Conservation (phyloP, 2,329 filamentous ascomycete species). For the Colletotrichum shisoi region DNA sequence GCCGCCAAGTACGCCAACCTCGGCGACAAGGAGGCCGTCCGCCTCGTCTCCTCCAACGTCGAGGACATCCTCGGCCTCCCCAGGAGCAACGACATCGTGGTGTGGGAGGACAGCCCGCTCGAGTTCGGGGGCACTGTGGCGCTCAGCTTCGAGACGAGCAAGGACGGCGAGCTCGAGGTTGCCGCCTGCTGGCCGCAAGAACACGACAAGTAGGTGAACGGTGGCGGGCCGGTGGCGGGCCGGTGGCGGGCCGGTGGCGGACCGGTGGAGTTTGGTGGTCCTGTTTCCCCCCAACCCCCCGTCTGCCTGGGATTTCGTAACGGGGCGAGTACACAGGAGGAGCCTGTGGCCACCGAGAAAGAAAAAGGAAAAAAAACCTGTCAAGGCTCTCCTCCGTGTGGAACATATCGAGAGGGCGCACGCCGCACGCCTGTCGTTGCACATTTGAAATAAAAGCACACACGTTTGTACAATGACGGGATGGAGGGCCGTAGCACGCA, state of each 20-base stretch:
- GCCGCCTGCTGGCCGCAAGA: conserved; percentile 46
- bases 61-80: conserved; percentile 53
- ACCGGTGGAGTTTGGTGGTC: no score
- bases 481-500: no score
- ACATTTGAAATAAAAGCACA: not conserved
- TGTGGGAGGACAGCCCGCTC: conserved; percentile 55
- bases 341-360: not conserved
- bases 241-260: not conserved
- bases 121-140: conserved; percentile 52
- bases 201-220: conserved; percentile 8
- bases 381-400: no score
- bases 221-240: not conserved
- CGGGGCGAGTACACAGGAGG: not conserved
- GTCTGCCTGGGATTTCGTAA: not conserved
- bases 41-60: conserved; percentile 52
- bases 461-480: not conserved
- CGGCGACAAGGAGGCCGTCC: conserved; percentile 47
- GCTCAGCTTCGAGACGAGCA: conserved; percentile 47
- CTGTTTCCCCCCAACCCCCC: no score
- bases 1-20: conserved; percentile 52
- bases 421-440: no score
- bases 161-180: conserved; percentile 43
- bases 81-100: conserved; percentile 50
- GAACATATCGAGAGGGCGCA: no score
- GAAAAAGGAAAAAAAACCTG: no score